These are phyloP conservation scores for Flaveria bidentis DNA, from an alignment of 129 eudicot genomes.

Conservation along the genomic window DNA sequence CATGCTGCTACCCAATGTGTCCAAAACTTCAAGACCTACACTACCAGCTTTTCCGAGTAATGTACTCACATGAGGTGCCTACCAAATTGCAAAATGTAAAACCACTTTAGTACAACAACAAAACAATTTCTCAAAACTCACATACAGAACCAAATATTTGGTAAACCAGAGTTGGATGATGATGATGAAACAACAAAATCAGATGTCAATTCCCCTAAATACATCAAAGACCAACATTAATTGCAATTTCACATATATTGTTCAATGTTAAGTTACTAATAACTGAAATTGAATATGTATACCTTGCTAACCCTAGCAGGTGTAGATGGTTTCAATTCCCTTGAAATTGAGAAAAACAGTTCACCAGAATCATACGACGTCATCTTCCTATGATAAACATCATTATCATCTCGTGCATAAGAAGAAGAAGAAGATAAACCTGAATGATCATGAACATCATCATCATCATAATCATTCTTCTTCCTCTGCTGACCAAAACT, in stretches of 20 bases:
- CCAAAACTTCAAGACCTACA: constrained; percentile 77
- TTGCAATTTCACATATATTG: constrained; percentile 14
- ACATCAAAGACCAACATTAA: not conserved
- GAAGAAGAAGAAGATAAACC: constrained; percentile 25
- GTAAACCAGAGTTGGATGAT: constrained; percentile 4
- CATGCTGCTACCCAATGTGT: constrained; percentile 87
- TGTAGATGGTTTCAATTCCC: constrained; percentile 68
- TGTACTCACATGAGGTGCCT: constrained; percentile 77
- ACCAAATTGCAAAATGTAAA: constrained; percentile 24
- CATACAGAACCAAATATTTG: not conserved
- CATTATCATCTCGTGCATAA: constrained; percentile 25
- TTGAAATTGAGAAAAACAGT: constrained; percentile 52
- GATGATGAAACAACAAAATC: not conserved
- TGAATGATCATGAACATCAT: constrained; percentile 35
- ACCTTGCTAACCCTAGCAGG: constrained; percentile 76
- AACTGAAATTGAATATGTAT: constrained; percentile 12
- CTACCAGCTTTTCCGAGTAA: constrained; percentile 84
- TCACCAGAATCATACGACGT: constrained; percentile 62
- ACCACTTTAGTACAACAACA: not conserved
- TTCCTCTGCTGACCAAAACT: constrained; percentile 52
- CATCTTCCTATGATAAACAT: constrained; percentile 33
- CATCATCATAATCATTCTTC: constrained; percentile 29
- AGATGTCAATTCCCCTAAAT: not conserved
- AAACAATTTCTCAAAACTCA: not conserved
- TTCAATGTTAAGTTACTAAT: not conserved